These are phyloP conservation scores for Ceratocystis harringtonii DNA, from an alignment of 2,329 filamentous ascomycete species.

Conservation along the genomic window DNA sequence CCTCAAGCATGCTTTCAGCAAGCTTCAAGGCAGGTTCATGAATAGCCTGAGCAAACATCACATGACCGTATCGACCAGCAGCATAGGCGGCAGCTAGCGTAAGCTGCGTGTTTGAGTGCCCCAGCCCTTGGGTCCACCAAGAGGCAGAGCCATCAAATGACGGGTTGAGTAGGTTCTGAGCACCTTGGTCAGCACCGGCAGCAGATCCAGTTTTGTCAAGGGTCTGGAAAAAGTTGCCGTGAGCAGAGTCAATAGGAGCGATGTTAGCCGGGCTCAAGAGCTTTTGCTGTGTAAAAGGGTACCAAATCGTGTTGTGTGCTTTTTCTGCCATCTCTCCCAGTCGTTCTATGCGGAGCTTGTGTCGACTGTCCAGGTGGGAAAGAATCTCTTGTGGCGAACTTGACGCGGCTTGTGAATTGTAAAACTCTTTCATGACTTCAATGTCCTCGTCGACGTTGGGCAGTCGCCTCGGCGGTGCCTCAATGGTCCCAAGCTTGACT, in stretches of 20 bases:
- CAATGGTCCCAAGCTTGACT: constrained; percentile 43
- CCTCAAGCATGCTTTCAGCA: constrained; percentile 46
- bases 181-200: constrained; percentile 16
- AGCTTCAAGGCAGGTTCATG: constrained; percentile 62
- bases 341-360: constrained; percentile 39
- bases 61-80: constrained; percentile 70
- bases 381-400: constrained; percentile 32
- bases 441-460: constrained; percentile 32
- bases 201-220: constrained; percentile 5
- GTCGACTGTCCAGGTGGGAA: constrained; percentile 35
- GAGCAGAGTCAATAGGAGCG: constrained; percentile 63
- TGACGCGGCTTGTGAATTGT: constrained; percentile 32
- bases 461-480: constrained; percentile 39
- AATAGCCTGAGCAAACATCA: constrained; percentile 73
- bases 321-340: constrained; percentile 46
- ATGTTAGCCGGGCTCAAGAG: constrained; percentile 47
- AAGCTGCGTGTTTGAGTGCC: constrained; percentile 59
- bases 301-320: constrained; percentile 59
- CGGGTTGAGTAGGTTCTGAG: constrained; percentile 36
- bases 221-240: constrained; percentile 64
- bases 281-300: constrained; percentile 73
- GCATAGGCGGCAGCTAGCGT: constrained; percentile 66
- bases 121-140: constrained; percentile 84
- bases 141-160: constrained; percentile 75
- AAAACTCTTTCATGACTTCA: constrained; percentile 48